Percentiles rank a stretch among this genome's conserved stretches.
Evolutionary conservation across 441 rosid genomes (phyloP).

Genomic region (Dalechampia spathulata): DNA sequence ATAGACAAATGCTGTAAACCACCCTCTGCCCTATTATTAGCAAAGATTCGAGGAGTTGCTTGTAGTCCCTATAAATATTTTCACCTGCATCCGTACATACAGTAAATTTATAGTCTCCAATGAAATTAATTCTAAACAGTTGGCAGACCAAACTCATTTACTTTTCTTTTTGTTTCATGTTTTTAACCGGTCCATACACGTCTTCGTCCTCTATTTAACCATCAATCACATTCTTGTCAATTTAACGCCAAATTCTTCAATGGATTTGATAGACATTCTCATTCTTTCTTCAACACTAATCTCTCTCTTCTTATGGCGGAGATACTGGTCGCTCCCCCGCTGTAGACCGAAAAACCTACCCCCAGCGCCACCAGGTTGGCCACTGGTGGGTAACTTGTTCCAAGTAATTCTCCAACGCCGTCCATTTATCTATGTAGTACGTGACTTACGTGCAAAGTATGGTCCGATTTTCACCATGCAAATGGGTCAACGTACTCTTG

Average conservation of each 20-base stretch:
- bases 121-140: background rate
- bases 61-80: background rate
- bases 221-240: background rate
- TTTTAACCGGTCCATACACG: too few relatives aligned
- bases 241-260: slow-evolving; percentile 10
- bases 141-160: slow-evolving; percentile 1
- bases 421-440: slow-evolving; percentile 54
- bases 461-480: slow-evolving; percentile 89
- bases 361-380: slow-evolving; percentile 88
- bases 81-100: background rate
- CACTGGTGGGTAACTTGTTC: slow-evolving; percentile 62
- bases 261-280: slow-evolving; percentile 51
- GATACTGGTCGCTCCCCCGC: slow-evolving; percentile 24
- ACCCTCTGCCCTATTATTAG: background rate
- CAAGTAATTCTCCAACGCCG: slow-evolving; percentile 66
- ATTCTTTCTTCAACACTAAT: slow-evolving; percentile 29
- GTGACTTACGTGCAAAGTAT: slow-evolving; percentile 60
- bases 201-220: background rate
- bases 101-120: background rate
- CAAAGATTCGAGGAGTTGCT: background rate
- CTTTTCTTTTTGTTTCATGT: background rate
- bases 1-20: too few relatives aligned
- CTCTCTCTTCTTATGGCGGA: slow-evolving; percentile 55
- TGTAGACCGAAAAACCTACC: slow-evolving; percentile 39
- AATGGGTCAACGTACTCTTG: slow-evolving; percentile 83